phyloP scores from a whole-genome alignment of 352 stramenopile species.

The Blastocystis sp. region DNA sequence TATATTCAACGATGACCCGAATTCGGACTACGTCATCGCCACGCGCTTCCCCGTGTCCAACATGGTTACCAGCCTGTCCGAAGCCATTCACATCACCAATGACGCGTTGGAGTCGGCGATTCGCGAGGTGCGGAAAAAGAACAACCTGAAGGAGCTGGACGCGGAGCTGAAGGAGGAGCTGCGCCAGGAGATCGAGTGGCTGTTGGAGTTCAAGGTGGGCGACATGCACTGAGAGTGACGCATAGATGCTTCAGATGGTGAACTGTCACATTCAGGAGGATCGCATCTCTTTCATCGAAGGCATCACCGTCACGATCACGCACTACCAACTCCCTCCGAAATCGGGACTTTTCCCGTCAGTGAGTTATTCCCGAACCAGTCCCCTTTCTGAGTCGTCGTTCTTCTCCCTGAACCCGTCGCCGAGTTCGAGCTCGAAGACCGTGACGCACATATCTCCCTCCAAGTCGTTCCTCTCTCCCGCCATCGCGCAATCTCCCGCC shows the following conservation, averaged over 20 bases:
- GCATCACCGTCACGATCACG: neutral
- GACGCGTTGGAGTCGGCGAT: neutral
- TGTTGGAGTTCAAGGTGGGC: neutral
- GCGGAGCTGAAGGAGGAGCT: neutral
- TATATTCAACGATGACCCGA: slow-evolving; percentile 26
- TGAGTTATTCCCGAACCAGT: neutral
- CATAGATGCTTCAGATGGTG: slow-evolving; percentile 10
- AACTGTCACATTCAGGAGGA: neutral
- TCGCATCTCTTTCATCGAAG: neutral
- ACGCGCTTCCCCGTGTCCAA: neutral
- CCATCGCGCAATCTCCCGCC: no score
- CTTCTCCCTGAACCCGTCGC: neutral
- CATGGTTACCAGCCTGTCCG: neutral
- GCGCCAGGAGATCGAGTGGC: neutral
- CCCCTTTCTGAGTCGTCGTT: neutral
- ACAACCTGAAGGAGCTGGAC: neutral
- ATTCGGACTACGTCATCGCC: neutral
- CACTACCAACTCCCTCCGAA: slow-evolving; percentile 4
- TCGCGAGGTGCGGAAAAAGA: neutral
- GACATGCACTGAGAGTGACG: neutral
- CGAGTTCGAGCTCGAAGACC: neutral
- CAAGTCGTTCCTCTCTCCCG: neutral
- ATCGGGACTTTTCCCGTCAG: neutral
- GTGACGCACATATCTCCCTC: neutral
- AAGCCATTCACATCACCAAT: neutral